These are phyloP conservation scores for Plasmodium gonderi DNA, from an alignment of 169 alveolate species.

Conservation along the genomic window DNA sequence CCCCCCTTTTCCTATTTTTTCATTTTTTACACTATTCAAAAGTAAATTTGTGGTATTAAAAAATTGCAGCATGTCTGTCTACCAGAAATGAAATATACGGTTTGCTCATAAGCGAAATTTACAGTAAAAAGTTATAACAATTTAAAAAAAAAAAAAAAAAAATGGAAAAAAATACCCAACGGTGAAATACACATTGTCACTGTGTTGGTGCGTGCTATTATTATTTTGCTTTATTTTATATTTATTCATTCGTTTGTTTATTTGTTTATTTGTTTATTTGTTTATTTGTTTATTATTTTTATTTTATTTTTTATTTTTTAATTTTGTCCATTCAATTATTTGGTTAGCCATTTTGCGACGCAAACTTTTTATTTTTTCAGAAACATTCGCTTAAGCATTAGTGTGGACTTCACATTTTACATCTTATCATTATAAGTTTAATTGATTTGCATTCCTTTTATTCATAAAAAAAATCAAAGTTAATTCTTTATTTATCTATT, in stretches of 20 bases:
- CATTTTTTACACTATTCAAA: background rate
- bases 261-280: background rate
- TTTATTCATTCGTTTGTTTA: background rate
- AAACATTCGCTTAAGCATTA: background rate
- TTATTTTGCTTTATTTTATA: too few species aligned
- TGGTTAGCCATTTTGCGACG: background rate
- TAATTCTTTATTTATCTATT: too few species aligned
- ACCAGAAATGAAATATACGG: background rate
- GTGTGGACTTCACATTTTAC: background rate
- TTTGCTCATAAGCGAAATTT: background rate
- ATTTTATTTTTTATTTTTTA: background rate
- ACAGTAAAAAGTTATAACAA: background rate
- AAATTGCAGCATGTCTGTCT: background rate
- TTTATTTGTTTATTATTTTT: background rate
- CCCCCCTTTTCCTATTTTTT: background rate
- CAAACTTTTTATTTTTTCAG: too few species aligned
- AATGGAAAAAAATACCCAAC: too few species aligned
- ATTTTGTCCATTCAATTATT: background rate
- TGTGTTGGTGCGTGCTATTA: background rate
- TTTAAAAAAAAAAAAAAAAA: background rate
- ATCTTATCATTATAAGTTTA: background rate
- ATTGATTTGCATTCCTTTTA: background rate
- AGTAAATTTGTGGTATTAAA: background rate
- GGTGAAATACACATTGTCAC: background rate
- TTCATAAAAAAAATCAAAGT: background rate